Conservation (phyloP, 164 flowering plant species). For the Euptelea pleiosperma region DNA sequence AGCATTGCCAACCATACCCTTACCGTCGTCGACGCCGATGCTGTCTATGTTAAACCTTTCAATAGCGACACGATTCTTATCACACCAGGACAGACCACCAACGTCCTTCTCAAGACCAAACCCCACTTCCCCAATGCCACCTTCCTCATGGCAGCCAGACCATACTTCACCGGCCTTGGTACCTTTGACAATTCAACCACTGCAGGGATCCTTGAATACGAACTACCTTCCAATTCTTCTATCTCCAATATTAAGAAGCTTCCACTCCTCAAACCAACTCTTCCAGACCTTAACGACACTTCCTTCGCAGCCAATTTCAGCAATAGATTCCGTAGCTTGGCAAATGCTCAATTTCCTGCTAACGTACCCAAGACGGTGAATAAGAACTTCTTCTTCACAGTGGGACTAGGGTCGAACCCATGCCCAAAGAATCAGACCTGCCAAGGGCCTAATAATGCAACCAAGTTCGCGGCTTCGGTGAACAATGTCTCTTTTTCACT, state of each 20-base stretch:
- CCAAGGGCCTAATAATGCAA: constrained; percentile 45
- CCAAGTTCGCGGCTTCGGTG: constrained; percentile 38
- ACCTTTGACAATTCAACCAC: constrained; percentile 49
- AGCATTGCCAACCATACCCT: constrained; percentile 55
- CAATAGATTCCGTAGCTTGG: constrained; percentile 24
- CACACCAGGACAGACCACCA: constrained; percentile 61
- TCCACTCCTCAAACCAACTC: constrained; percentile 23
- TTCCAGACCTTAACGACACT: constrained; percentile 27
- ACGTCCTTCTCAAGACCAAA: constrained; percentile 50
- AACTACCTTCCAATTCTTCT: background rate
- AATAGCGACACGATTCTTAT: constrained; percentile 31
- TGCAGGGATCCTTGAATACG: constrained; percentile 38
- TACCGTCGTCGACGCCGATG: constrained; percentile 57
- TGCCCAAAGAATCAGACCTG: constrained; percentile 39
- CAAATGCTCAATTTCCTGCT: constrained; percentile 22
- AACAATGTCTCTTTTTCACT: constrained; percentile 46
- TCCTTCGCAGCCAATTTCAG: constrained; percentile 17
- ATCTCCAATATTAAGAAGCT: constrained; percentile 8
- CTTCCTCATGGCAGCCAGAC: constrained; percentile 50
- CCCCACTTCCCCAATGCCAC: constrained; percentile 36
- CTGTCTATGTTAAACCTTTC: constrained; percentile 50
- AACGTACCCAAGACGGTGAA: constrained; percentile 26
- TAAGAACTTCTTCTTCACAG: constrained; percentile 28
- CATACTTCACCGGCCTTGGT: constrained; percentile 41
- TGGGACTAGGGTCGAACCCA: constrained; percentile 30